Base-by-base conservation (phyloP, 2,329 filamentous ascomycete species). In the Thielaviopsis punctulata region DNA sequence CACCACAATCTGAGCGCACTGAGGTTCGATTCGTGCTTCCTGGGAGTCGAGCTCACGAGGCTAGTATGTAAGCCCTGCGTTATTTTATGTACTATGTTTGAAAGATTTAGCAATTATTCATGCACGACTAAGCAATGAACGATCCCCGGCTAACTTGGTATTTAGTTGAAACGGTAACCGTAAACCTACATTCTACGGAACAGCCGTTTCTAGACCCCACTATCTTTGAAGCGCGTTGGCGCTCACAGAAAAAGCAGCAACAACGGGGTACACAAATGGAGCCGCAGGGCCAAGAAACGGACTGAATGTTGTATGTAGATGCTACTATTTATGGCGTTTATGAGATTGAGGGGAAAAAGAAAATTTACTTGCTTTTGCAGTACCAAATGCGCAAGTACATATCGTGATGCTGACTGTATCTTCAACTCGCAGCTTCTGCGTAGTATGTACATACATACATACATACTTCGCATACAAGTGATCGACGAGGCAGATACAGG, bases 171-270 rank as follows among this genome's bases (percentile, higher is more conserved):
- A 21, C 23, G 3, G 41, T 27, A 21, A 15, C 10, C 13, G 19
- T 53, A 2, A 30, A 49, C 21, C 33, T 43, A 10, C 15, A 15
- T 25, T 23, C 27, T 15, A 53, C 52, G n/a, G 22, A 62, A 8
- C 65, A 67, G 52, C 65, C 65, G 4, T 67, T 68, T 43, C 57
- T 68, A 7, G 61, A 68, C 39, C 63, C 63, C 9, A 56, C 58
- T 19, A 56, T 56, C 3, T 36, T 62, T n/a, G 39, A 53, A 45
- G 54, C 59, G 12, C 51, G 56, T 18, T 58, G 57, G 57, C 43
- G 56, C 50, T 48, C 56, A 10, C 44, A 43, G 25, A 44, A 52
- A 49, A 25, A 46, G 22, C 39, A 45, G 25, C 19, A 27, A 12
- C 25, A 45, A 13, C 30, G 33, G 13, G 44, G 10, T 2, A 36